These are phyloP conservation scores for Rhipidocladum racemiflorum DNA, from an alignment of 176 grass and related monocot species.

Conservation along the genomic window DNA sequence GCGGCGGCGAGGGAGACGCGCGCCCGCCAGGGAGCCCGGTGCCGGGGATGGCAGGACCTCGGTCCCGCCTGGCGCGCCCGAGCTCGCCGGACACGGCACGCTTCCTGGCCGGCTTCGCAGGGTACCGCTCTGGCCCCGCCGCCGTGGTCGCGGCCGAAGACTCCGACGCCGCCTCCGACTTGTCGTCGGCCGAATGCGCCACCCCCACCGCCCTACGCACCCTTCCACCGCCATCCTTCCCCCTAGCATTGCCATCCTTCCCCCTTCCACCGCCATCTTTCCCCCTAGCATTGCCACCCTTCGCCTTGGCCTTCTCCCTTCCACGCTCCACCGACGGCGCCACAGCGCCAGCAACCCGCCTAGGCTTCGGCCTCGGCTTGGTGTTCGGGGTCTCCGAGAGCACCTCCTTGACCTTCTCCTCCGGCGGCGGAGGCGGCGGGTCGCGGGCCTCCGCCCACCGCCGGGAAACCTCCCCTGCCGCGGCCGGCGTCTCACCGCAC, in stretches of 20 bases:
- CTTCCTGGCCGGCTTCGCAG: conserved; percentile 46
- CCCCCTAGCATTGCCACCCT: conserved; percentile 18
- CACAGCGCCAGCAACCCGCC: conserved; percentile 21
- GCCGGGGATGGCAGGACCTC: background rate
- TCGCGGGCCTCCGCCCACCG: conserved; percentile 31
- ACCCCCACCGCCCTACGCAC: background rate
- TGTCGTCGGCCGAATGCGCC: conserved; percentile 5
- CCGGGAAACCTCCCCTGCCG: background rate
- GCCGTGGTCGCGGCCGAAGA: conserved; percentile 40
- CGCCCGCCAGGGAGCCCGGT: conserved; percentile 37
- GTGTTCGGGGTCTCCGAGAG: conserved; percentile 69
- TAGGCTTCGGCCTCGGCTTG: conserved; percentile 31
- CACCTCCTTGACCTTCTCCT: conserved; percentile 97
- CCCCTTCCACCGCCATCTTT: background rate
- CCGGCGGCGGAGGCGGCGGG: conserved; percentile 50
- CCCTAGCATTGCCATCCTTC: conserved; percentile 12
- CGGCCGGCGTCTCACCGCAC: background rate
- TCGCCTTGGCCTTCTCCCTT: conserved; percentile 15
- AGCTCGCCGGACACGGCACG: conserved; percentile 43
- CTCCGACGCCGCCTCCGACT: conserved; percentile 50
- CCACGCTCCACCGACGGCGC: conserved; percentile 23
- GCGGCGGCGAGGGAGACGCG: conserved; percentile 41
- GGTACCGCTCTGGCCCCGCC: conserved; percentile 38
- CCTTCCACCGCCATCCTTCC: conserved; percentile 4
- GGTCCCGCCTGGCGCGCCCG: conserved; percentile 30